A percentile compares a stretch with the other conserved stretches of the same genome.
Evolutionary conservation across 495 filamentous ascomycete species (phyloP).

Genomic region (Friedmanniomyces simplex): DNA sequence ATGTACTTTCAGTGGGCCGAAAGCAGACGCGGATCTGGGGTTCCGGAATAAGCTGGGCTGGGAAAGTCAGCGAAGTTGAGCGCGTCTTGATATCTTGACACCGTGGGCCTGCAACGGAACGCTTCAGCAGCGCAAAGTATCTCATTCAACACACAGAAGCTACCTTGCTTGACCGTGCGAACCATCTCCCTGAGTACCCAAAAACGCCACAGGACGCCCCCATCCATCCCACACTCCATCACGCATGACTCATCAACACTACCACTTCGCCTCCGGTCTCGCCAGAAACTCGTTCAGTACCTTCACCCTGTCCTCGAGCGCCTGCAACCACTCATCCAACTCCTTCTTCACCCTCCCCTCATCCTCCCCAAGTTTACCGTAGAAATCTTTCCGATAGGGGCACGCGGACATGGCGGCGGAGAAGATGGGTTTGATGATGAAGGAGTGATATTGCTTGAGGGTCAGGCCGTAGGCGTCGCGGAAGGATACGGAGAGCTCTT

Average conservation of each 20-base stretch:
- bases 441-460: conserved; percentile 82
- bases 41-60: too few relatives aligned
- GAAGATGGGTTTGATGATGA: conserved; percentile 82
- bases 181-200: too few relatives aligned
- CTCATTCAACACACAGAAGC: too few relatives aligned
- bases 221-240: neutral
- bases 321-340: conserved; percentile 57
- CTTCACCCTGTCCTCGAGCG: conserved; percentile 51
- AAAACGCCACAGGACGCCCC: too few relatives aligned
- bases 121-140: too few relatives aligned
- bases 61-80: too few relatives aligned
- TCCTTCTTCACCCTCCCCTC: conserved; percentile 47
- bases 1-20: too few relatives aligned
- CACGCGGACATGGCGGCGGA: conserved; percentile 82
- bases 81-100: too few relatives aligned
- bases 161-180: too few relatives aligned
- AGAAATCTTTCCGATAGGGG: conserved; percentile 87
- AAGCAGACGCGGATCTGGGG: too few relatives aligned
- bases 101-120: too few relatives aligned
- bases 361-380: conserved; percentile 68
- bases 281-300: conserved; percentile 30
- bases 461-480: conserved; percentile 69
- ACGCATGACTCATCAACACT: neutral
- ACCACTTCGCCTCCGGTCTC: conserved; percentile 18
- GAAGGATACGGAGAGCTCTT: conserved; percentile 82